phyloP scores from a whole-genome alignment of 306 rosid species.

The Alnus glutinosa region DNA sequence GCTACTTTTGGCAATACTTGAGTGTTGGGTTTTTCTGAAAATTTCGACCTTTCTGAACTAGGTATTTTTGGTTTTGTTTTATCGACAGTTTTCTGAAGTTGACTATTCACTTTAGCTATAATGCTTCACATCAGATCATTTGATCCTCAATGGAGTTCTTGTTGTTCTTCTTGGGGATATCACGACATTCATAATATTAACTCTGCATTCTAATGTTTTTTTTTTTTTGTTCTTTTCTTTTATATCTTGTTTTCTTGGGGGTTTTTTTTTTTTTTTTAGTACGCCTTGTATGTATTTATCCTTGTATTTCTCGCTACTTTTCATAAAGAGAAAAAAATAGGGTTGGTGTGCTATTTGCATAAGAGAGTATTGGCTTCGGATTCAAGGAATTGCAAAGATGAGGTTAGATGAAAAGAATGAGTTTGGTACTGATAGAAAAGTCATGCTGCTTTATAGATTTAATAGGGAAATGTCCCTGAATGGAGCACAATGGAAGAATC shows the following conservation, averaged over 20 bases:
- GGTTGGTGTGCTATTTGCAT: background rate
- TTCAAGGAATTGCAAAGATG: background rate
- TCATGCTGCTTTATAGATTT: background rate
- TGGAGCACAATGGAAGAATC: background rate
- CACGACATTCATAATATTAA: background rate
- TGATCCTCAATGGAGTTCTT: background rate
- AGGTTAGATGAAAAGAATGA: background rate
- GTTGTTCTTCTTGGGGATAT: background rate
- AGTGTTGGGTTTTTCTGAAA: background rate
- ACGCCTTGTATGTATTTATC: background rate
- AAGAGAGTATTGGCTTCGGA: background rate
- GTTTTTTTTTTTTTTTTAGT: background rate
- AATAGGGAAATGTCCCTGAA: background rate
- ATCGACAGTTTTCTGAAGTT: background rate
- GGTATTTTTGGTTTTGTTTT: background rate
- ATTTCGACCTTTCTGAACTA: background rate
- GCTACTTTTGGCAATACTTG: background rate
- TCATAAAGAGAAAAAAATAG: background rate
- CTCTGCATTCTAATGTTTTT: background rate
- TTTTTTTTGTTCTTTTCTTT: background rate
- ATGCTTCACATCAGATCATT: background rate
- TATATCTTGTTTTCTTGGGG: background rate
- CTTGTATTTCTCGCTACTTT: background rate
- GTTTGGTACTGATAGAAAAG: background rate
- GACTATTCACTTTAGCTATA: background rate